Base-by-base conservation (phyloP, 371 early-diverging fungal species). In the Syncephalis plumigaleata region DNA sequence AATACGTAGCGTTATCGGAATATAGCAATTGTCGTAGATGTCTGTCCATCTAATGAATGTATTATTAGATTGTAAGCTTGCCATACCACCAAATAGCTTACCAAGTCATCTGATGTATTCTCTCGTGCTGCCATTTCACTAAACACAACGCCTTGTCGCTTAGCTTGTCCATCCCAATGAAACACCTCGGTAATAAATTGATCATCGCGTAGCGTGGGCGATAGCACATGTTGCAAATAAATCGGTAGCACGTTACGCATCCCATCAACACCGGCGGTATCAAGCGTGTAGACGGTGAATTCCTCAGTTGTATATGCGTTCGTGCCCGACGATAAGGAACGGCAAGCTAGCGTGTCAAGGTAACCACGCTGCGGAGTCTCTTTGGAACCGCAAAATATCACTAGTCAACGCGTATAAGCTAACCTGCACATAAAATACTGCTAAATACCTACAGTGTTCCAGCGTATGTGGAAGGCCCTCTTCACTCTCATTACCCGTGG, bases 41-140 rank as follows among this genome's bases (percentile, higher is more conserved):
- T 22, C 59, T 49, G 36, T 65, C 64, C 25, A 70, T 42, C 58
- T 55, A n/a, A n/a, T n/a, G 39, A 4, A 21, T 36, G 26, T 11
- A 39, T n/a, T 1, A 36, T 18, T 7, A 31, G 31, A 21, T 21
- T 21, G 11, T 21, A 9, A 44, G 16, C 9, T 21, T 21, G n/a
- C 15, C 5, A 21, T 21, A 44, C 4, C 9, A 7, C 8, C 17
- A 22, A 11, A 15, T 13, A 1, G 13, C 49, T 31, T 51, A 59
- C 56, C 57, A 75, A 45, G 52, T 83, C 85, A 0, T 55, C 55
- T 48, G 81, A 81, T 5, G 70, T 66, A 59, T 73, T 67, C 49
- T 85, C 84, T 23, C 75, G 54, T 11, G 71, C 63, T 0, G 77
- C 74, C 81, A 87, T 85, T 54, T 87, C 87, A 55, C 81, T 79